Conservation (phyloP, 2,329 filamentous ascomycete species). For the Calonectria leucothoes region DNA sequence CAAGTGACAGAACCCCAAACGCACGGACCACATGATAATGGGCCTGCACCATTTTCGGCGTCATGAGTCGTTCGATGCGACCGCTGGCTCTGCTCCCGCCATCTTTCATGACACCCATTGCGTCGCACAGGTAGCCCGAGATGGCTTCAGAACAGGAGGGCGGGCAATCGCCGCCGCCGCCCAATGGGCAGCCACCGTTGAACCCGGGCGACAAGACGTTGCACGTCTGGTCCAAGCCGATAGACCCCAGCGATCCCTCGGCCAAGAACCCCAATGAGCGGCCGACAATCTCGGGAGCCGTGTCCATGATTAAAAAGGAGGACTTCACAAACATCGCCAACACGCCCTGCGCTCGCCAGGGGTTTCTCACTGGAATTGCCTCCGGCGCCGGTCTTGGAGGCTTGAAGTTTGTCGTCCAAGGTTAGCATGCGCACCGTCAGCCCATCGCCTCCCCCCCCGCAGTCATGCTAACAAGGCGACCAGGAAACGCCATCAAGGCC, state of each 20-base stretch:
- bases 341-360: slow-evolving; percentile 85
- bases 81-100: slow-evolving; percentile 21
- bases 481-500: slow-evolving; percentile 58
- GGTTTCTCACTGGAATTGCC: slow-evolving; percentile 85
- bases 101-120: slow-evolving; percentile 42
- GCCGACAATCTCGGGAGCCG: slow-evolving; percentile 66
- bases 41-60: slow-evolving; percentile 35
- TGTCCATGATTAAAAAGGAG: slow-evolving; percentile 73
- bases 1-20: not conserved
- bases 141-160: slow-evolving; percentile 48
- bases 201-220: slow-evolving; percentile 45
- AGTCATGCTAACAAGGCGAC: slow-evolving; percentile 22
- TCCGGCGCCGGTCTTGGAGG: slow-evolving; percentile 82
- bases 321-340: slow-evolving; percentile 81
- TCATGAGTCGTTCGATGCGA: slow-evolving; percentile 42
- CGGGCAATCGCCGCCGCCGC: slow-evolving; percentile 31
- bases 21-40: slow-evolving; percentile 36
- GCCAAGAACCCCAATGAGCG: slow-evolving; percentile 40
- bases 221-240: slow-evolving; percentile 51
- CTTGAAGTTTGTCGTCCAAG: slow-evolving; percentile 78
- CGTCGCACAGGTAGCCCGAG: slow-evolving; percentile 46
- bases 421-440: slow-evolving; percentile 59
- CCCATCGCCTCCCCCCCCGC: not conserved
- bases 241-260: slow-evolving; percentile 39
- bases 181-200: slow-evolving; percentile 21